These are phyloP conservation scores for Microbotryum violaceum DNA, from an alignment of 1,284 basidiomycete genomes.

Conservation along the genomic window DNA sequence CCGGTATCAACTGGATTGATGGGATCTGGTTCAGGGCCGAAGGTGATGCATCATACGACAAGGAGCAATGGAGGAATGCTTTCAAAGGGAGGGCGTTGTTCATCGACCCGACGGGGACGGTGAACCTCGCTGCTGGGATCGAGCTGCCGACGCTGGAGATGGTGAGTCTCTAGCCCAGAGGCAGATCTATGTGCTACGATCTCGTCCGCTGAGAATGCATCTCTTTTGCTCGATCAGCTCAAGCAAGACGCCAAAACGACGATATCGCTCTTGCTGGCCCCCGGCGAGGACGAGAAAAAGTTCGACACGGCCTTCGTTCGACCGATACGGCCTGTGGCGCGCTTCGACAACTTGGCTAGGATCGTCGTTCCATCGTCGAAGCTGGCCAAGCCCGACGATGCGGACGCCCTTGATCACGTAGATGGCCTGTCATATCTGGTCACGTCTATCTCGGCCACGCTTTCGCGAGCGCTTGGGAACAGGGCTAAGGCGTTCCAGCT, in stretches of 20 bases:
- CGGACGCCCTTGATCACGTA: slow-evolving; percentile 25
- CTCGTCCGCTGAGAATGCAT: not conserved
- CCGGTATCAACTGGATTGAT: slow-evolving; percentile 26
- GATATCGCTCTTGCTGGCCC: slow-evolving; percentile 52
- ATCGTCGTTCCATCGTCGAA: slow-evolving; percentile 1
- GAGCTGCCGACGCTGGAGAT: slow-evolving; percentile 50
- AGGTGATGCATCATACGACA: slow-evolving; percentile 11
- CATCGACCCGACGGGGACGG: slow-evolving; percentile 67
- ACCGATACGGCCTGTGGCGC: slow-evolving; percentile 34
- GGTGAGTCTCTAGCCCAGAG: slow-evolving; percentile 29
- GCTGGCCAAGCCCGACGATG: slow-evolving; percentile 21
- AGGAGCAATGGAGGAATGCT: slow-evolving; percentile 23
- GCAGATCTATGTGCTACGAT: not conserved
- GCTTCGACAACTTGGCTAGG: slow-evolving; percentile 41
- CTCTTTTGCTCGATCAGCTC: slow-evolving; percentile 48
- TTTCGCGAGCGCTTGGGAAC: slow-evolving; percentile 59
- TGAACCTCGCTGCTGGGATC: slow-evolving; percentile 74
- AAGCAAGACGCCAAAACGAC: slow-evolving; percentile 66
- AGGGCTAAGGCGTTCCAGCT: slow-evolving; percentile 28
- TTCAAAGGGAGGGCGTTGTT: slow-evolving; percentile 51
- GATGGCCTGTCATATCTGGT: slow-evolving; percentile 41
- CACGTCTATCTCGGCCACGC: slow-evolving; percentile 49
- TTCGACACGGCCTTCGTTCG: slow-evolving; percentile 66
- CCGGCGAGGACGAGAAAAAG: slow-evolving; percentile 48
- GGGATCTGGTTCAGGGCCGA: slow-evolving; percentile 25